A percentile compares a stretch with the other conserved stretches of the same genome.
These are phyloP conservation scores for Cryptosporidium canis DNA, from an alignment of 169 alveolate species.

Conservation along the genomic window DNA sequence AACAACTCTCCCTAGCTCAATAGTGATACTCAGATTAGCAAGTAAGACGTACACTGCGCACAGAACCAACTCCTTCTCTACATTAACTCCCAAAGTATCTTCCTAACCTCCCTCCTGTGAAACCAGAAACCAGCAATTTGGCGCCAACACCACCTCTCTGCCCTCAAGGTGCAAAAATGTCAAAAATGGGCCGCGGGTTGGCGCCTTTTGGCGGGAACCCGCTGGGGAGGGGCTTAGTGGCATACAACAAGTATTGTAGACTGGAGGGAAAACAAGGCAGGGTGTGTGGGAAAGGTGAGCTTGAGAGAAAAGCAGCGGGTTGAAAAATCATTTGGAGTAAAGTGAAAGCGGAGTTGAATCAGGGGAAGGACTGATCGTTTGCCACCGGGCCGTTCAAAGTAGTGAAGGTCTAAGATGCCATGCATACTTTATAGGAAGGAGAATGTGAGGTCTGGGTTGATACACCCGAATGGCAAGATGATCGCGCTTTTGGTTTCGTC, in stretches of 20 bases:
- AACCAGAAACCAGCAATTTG: too few relatives aligned
- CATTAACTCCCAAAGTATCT: too few relatives aligned
- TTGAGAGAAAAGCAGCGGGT: not conserved
- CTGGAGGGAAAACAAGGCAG: not conserved
- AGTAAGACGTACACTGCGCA: too few relatives aligned
- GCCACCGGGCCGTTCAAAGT: not conserved
- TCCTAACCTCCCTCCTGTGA: too few relatives aligned
- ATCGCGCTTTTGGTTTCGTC: constrained; percentile 39
- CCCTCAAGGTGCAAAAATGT: not conserved
- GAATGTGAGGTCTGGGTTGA: constrained; percentile 21
- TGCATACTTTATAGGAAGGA: constrained; percentile 62
- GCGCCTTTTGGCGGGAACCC: not conserved
- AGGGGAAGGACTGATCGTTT: not conserved
- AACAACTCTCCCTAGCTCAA: too few relatives aligned
- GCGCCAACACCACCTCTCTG: not conserved
- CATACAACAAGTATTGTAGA: not conserved
- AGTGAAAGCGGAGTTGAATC: not conserved
- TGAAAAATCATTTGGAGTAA: not conserved
- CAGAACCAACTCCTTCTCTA: too few relatives aligned
- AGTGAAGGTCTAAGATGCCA: constrained; percentile 22
- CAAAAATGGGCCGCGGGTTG: not conserved
- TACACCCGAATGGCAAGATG: constrained; percentile 54
- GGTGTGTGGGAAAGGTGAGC: not conserved
- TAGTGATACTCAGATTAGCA: too few relatives aligned
- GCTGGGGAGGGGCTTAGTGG: not conserved